Conservation (phyloP, 139 green algal genomes). For the Chlorella sp. region DNA sequence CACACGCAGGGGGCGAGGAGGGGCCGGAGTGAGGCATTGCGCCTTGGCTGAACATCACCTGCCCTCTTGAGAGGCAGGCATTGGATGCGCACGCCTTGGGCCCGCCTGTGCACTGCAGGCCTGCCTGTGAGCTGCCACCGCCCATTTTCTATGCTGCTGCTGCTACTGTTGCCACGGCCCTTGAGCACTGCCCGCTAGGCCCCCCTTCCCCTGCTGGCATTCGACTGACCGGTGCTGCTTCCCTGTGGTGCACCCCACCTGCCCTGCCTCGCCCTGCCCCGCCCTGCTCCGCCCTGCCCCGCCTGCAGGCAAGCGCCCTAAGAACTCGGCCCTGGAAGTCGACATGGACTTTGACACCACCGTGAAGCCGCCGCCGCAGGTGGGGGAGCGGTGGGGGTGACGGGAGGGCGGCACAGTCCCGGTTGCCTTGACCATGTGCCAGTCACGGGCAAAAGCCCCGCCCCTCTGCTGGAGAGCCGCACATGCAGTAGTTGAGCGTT, state of each 20-base stretch:
- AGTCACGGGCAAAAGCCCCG: background rate
- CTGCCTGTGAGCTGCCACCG: no score
- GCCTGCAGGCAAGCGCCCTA: constrained; percentile 60
- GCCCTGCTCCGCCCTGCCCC: background rate
- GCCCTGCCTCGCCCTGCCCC: background rate
- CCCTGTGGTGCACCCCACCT: background rate
- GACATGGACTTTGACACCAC: constrained; percentile 97
- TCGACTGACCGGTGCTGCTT: background rate
- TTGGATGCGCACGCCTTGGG: no score
- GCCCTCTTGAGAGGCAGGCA: no score
- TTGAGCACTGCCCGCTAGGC: no score
- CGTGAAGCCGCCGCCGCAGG: constrained; percentile 71
- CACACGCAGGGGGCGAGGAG: no score
- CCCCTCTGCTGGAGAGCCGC: no score
- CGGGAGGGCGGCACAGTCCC: background rate
- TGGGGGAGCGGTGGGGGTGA: background rate
- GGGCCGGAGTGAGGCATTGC: no score
- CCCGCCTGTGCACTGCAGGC: no score
- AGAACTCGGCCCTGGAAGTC: constrained; percentile 93
- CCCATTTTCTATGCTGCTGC: no score
- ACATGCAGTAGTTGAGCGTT: background rate
- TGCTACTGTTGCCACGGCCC: no score
- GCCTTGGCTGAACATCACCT: no score
- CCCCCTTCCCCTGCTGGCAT: background rate
- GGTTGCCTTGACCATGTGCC: background rate